These are phyloP conservation scores for Quercus lobata DNA, from an alignment of 331 rosid species.

Conservation along the genomic window DNA sequence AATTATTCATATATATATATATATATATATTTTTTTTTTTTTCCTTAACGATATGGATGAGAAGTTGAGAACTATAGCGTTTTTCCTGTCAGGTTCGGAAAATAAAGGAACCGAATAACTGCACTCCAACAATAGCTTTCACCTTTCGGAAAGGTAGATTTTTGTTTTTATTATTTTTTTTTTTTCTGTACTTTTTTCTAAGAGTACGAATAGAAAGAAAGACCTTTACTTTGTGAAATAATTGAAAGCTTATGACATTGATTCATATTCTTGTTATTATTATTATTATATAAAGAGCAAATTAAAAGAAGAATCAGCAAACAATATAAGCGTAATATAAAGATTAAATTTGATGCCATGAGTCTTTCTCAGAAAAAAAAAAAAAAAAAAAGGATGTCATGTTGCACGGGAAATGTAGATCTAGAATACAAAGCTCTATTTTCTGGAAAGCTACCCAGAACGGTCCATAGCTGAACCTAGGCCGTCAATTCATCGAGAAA, in stretches of 20 bases:
- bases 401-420: too few species aligned
- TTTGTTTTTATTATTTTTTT: slow-evolving; percentile 15
- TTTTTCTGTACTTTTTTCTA: not conserved
- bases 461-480: too few species aligned
- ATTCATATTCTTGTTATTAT: slow-evolving; percentile 11
- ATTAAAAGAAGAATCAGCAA: too few species aligned
- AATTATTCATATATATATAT: not conserved
- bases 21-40: too few species aligned
- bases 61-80: not conserved
- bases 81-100: slow-evolving; percentile 65
- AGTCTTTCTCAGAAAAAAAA: too few species aligned
- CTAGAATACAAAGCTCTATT: too few species aligned
- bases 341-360: too few species aligned
- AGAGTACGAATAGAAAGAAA: slow-evolving; percentile 11
- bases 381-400: too few species aligned
- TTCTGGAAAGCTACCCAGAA: too few species aligned
- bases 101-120: slow-evolving; percentile 98
- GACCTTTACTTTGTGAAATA: slow-evolving; percentile 12
- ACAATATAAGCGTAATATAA: too few species aligned
- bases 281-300: too few species aligned
- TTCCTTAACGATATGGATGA: not conserved
- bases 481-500: too few species aligned
- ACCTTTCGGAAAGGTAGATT: slow-evolving; percentile 96
- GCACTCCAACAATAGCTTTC: slow-evolving; percentile 95
- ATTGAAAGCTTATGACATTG: not conserved